Evolutionary conservation across 2,329 filamentous ascomycete genomes (phyloP).

Genomic region (Diaporthe sp.): DNA sequence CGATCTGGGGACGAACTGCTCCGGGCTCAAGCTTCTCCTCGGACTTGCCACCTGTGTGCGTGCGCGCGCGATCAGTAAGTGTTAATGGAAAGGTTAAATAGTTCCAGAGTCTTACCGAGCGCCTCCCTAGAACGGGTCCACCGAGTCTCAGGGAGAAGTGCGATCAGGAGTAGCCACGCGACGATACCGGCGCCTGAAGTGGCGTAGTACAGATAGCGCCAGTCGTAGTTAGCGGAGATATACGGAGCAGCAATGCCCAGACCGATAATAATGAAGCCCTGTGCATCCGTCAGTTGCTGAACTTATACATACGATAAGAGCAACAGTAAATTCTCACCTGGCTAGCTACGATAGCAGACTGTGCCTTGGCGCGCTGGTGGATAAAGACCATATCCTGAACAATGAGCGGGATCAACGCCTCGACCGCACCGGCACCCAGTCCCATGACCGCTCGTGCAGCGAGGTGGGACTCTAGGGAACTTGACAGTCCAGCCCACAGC

Average conservation of each 20-base stretch:
- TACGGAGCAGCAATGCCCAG: constrained; percentile 49
- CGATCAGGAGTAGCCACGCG: constrained; percentile 51
- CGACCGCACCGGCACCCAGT: constrained; percentile 52
- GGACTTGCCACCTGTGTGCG: constrained; percentile 42
- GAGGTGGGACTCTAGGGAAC: constrained; percentile 48
- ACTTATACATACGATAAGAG: background rate
- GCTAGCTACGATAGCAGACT: constrained; percentile 48
- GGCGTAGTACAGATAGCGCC: constrained; percentile 54
- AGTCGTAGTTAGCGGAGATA: constrained; percentile 49
- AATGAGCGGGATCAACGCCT: constrained; percentile 54
- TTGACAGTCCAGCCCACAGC: constrained; percentile 53
- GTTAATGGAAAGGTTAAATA: too few species aligned
- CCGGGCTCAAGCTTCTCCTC: constrained; percentile 46
- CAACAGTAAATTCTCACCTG: constrained; percentile 38
- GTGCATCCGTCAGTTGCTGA: background rate
- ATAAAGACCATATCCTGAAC: constrained; percentile 56
- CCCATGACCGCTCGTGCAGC: constrained; percentile 52
- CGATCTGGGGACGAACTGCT: constrained; percentile 47
- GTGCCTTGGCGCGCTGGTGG: constrained; percentile 53
- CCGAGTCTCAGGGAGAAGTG: constrained; percentile 52
- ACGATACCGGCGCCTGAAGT: constrained; percentile 49
- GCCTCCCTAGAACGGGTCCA: constrained; percentile 49
- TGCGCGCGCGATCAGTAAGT: background rate
- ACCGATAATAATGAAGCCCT: constrained; percentile 49
- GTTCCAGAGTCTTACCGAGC: constrained; percentile 43